A percentile compares a stretch with the other conserved stretches of the same genome.
phyloP scores from a whole-genome alignment of 352 stramenopile genomes.

The Phytophthora nicotianae region DNA sequence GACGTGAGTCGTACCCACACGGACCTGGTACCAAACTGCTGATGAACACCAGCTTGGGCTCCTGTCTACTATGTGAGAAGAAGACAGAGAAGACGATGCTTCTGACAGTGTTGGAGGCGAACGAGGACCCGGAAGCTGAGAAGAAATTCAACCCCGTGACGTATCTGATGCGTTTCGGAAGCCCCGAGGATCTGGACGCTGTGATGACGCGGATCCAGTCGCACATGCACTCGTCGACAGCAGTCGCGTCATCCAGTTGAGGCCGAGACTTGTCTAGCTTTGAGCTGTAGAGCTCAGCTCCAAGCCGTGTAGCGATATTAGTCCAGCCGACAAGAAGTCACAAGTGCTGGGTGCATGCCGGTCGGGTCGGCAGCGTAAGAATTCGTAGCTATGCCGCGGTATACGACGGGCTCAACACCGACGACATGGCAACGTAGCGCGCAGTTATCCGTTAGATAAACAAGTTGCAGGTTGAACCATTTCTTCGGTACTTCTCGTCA shows the following conservation, averaged over 20 bases:
- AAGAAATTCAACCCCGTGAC: conserved; percentile 69
- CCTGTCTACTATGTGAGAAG: conserved; percentile 65
- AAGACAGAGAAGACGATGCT: conserved; percentile 84
- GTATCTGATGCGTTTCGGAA: conserved; percentile 72
- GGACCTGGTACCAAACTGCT: conserved; percentile 81
- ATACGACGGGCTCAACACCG: conserved; percentile 1
- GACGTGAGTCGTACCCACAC: conserved; percentile 73
- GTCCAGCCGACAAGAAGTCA: conserved; percentile 24
- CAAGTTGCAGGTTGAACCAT: conserved; percentile 28
- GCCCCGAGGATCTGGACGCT: conserved; percentile 59
- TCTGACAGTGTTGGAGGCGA: conserved; percentile 63
- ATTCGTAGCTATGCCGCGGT: conserved; percentile 7
- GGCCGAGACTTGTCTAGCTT: conserved; percentile 20
- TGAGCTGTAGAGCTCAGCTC: conserved; percentile 41
- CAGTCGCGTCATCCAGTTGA: conserved; percentile 37
- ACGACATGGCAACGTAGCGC: conserved; percentile 12
- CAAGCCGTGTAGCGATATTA: conserved; percentile 35
- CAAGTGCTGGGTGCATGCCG: conserved; percentile 16
- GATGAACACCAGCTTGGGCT: conserved; percentile 68
- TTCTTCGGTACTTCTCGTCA: background rate
- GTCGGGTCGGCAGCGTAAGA: conserved; percentile 24
- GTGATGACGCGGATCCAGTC: conserved; percentile 53
- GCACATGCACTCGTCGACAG: conserved; percentile 40
- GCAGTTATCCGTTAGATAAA: conserved; percentile 40
- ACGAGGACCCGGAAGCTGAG: conserved; percentile 34